Percentiles rank a stretch among this genome's conserved stretches.
phyloP scores from a whole-genome alignment of 352 stramenopile species.

The Pythium dissimile region DNA sequence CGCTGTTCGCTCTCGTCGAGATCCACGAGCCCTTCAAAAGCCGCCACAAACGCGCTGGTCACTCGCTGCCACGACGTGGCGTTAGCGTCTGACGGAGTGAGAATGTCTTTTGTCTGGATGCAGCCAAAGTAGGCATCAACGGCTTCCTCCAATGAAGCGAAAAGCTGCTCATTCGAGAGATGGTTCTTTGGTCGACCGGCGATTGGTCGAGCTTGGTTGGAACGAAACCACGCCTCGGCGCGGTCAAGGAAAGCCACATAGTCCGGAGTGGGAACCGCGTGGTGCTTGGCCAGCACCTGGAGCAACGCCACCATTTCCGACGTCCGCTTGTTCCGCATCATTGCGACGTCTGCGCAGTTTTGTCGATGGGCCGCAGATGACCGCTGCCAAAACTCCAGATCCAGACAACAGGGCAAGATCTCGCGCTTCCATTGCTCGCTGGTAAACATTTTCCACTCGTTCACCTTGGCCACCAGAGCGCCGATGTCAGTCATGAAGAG shows the following conservation, averaged over 20 bases:
- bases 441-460: constrained; percentile 36
- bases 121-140: background rate
- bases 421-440: constrained; percentile 30
- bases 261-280: constrained; percentile 20
- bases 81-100: background rate
- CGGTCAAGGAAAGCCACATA: constrained; percentile 26
- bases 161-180: background rate
- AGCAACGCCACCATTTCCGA: constrained; percentile 25
- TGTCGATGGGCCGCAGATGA: background rate
- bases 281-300: constrained; percentile 22
- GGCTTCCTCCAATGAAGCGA: background rate
- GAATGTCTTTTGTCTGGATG: background rate
- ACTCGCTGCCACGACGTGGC: background rate
- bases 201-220: background rate
- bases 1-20: background rate
- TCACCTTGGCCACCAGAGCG: constrained; percentile 24
- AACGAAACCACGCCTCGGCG: constrained; percentile 16
- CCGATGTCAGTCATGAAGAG: constrained; percentile 13
- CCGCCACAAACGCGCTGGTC: background rate
- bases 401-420: constrained; percentile 34
- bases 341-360: too few relatives aligned
- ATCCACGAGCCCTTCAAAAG: constrained; percentile 1
- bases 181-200: background rate
- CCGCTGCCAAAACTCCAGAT: constrained; percentile 12
- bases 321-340: background rate